These are phyloP conservation scores for Neonectria hederae DNA, from an alignment of 2,329 filamentous ascomycete species.

Conservation along the genomic window DNA sequence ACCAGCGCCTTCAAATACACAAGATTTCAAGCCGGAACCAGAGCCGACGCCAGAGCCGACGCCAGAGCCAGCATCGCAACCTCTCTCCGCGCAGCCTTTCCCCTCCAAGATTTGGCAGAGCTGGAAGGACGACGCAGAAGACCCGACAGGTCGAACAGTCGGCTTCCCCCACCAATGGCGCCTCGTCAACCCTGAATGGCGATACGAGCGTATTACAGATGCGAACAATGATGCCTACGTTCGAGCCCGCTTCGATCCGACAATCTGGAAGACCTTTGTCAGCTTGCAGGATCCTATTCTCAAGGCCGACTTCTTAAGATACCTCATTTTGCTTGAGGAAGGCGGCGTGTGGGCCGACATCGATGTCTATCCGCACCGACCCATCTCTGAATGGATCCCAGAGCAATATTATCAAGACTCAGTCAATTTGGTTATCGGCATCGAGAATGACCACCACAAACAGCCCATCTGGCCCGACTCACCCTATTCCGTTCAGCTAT, in stretches of 20 bases:
- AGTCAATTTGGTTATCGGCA: constrained; percentile 74
- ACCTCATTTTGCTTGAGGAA: constrained; percentile 70
- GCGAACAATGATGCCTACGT: constrained; percentile 54
- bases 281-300: constrained; percentile 60
- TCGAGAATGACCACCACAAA: constrained; percentile 68
- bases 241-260: constrained; percentile 71
- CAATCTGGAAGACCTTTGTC: constrained; percentile 60
- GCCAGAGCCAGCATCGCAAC: background rate
- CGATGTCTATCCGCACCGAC: constrained; percentile 72
- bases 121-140: constrained; percentile 44
- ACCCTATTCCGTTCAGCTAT: constrained; percentile 76
- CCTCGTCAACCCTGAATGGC: constrained; percentile 38
- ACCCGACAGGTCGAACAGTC: constrained; percentile 41
- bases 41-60: no score
- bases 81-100: constrained; percentile 8
- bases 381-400: constrained; percentile 74
- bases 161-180: constrained; percentile 42
- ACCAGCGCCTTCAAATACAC: background rate
- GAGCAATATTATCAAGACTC: constrained; percentile 54
- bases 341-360: constrained; percentile 78
- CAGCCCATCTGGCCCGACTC: constrained; percentile 62
- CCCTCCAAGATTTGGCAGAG: constrained; percentile 46
- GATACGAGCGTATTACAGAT: constrained; percentile 44
- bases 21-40: background rate
- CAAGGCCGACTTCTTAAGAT: constrained; percentile 69